phyloP scores from a whole-genome alignment of 306 rosid species.

The Quercus mongolica region DNA sequence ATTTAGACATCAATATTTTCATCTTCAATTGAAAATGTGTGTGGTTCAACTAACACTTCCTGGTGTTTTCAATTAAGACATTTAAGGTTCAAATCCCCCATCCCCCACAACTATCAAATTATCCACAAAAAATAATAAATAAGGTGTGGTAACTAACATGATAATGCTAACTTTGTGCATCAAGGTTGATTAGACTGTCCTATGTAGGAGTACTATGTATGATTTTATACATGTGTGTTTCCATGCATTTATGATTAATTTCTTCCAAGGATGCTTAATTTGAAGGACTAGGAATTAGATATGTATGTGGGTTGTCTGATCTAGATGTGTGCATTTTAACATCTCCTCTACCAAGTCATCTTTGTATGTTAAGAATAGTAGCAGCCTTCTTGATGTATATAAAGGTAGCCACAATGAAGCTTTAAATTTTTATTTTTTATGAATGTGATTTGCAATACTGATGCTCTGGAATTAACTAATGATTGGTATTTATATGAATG shows the following conservation, averaged over 20 bases:
- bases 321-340: background rate
- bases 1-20: background rate
- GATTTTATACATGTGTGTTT: background rate
- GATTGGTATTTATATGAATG: background rate
- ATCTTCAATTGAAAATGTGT: background rate
- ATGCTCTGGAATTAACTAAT: background rate
- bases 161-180: background rate
- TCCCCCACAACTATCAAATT: no score
- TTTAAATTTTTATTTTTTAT: background rate
- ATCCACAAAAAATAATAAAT: no score
- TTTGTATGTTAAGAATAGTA: background rate
- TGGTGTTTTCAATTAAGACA: no score
- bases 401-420: background rate
- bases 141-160: background rate
- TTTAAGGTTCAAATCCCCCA: no score
- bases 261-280: background rate
- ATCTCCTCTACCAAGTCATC: background rate
- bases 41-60: no score
- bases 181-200: background rate
- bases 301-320: background rate
- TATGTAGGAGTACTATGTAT: background rate
- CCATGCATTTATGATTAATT: background rate
- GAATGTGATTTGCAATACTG: background rate
- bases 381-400: background rate
- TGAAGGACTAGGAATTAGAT: background rate